Conservation (phyloP, 371 early-diverging fungal species). For the Haplosporangium sp. region DNA sequence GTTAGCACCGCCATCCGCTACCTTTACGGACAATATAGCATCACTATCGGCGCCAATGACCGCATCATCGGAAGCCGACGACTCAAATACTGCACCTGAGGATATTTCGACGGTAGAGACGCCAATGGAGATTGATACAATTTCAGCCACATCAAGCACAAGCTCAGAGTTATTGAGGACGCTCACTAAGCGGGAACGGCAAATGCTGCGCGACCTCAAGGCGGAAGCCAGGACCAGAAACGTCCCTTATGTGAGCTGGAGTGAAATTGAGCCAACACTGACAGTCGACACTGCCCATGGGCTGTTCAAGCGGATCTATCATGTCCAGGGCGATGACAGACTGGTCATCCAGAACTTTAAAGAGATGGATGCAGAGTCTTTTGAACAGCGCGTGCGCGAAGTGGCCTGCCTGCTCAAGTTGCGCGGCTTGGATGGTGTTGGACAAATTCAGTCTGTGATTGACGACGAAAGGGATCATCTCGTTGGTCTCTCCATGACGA, state of each 20-base stretch:
- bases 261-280: slow-evolving; percentile 50
- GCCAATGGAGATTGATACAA: too few relatives aligned
- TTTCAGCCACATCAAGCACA: too few relatives aligned
- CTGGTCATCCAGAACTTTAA: slow-evolving; percentile 53
- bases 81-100: too few relatives aligned
- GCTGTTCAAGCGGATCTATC: slow-evolving; percentile 56
- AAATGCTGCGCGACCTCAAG: slow-evolving; percentile 34
- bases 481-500: slow-evolving; percentile 53
- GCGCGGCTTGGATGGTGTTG: slow-evolving; percentile 37
- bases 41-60: too few relatives aligned
- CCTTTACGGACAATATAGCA: too few relatives aligned
- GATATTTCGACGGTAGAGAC: too few relatives aligned
- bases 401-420: slow-evolving; percentile 52
- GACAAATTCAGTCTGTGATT: slow-evolving; percentile 52
- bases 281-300: slow-evolving; percentile 56
- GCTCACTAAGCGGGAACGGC: slow-evolving; percentile 30
- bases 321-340: slow-evolving; percentile 33
- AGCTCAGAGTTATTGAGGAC: too few relatives aligned
- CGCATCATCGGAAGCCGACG: too few relatives aligned
- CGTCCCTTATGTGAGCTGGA: slow-evolving; percentile 49
- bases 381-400: slow-evolving; percentile 49
- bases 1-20: too few relatives aligned
- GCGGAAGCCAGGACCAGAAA: slow-evolving; percentile 30
- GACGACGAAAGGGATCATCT: slow-evolving; percentile 46
- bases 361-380: slow-evolving; percentile 54